Base-by-base conservation (phyloP, 306 rosid species). In the Abrus precatorius region DNA sequence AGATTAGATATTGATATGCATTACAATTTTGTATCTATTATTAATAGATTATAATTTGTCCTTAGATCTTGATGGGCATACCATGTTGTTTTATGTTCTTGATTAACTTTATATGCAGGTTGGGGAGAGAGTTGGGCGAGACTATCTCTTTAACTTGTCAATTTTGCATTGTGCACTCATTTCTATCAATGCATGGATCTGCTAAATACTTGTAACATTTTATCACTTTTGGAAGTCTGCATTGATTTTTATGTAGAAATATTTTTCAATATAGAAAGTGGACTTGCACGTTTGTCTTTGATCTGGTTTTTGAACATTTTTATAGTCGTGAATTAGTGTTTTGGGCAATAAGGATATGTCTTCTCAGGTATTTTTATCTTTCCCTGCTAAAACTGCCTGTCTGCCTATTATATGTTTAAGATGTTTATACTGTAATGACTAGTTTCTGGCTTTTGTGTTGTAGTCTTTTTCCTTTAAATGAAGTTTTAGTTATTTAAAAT, bases 401-500 rank as follows among this genome's bases (percentile, higher is more conserved):
- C 66, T 66, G 69, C 20, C 27, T 66, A 5, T 76, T 60, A 29
- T 50, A 44, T 81, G 50, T 47, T 44, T 49, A 67, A 78, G 45
- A 49, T 44, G 28, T 59, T 43, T 59, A 64, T 49, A 9, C 57
- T 69, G 38, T 67, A 43, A 34, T 77, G 69, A 36, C 74, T 77
- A 54, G 41, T 64, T 73, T 69, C 83, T 53, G 32, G 56, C 72
- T 67, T 50, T 38, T 60, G 27, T 76, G 20, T 34, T 33, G 6
- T 72, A 65, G 5, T 53, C 47, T 50, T 67, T 74, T 33, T 20
- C 20, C 64, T 59, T 72, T 9, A 9, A 48, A 9, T 68, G 56
- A 30, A 33, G 77, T 84, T 72, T 45, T 79, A 40, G 68, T 74
- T 28, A 43, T 79, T 45, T 38, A 57, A 76, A 72, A 59, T 77